phyloP scores from a whole-genome alignment of 208 protist species.

The Acanthamoeba castellanii region DNA sequence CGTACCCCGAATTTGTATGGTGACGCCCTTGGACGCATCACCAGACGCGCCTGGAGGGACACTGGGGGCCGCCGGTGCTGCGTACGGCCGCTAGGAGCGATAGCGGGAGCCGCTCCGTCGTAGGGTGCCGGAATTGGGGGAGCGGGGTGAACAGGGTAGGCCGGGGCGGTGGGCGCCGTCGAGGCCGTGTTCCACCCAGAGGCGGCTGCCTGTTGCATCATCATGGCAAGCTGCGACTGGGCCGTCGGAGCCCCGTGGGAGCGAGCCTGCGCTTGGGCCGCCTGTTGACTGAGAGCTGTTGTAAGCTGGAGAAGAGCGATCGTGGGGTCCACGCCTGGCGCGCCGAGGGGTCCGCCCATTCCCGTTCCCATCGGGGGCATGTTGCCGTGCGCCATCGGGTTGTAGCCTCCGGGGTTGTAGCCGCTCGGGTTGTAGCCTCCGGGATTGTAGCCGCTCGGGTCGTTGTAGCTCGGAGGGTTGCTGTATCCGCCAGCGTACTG shows the following conservation, averaged over 20 bases:
- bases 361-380: neutral
- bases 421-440: neutral
- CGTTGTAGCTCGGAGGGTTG: neutral
- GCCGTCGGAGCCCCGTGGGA: neutral
- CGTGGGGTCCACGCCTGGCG: conserved; percentile 2
- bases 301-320: conserved; percentile 48
- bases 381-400: neutral
- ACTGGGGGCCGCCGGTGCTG: neutral
- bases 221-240: conserved; percentile 39
- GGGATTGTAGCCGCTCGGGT: neutral
- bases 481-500: conserved; percentile 16
- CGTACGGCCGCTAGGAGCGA: neutral
- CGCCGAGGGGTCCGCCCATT: neutral
- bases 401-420: conserved; percentile 9
- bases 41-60: neutral
- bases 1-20: conserved; percentile 12
- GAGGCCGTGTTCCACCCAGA: neutral
- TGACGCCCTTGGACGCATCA: neutral
- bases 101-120: neutral
- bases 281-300: conserved; percentile 17
- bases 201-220: conserved; percentile 37
- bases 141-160: neutral
- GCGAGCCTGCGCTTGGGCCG: neutral
- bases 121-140: neutral
- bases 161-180: neutral